Conservation (phyloP, 768 basidiomycete genomes). For the Podaxis sp. region DNA sequence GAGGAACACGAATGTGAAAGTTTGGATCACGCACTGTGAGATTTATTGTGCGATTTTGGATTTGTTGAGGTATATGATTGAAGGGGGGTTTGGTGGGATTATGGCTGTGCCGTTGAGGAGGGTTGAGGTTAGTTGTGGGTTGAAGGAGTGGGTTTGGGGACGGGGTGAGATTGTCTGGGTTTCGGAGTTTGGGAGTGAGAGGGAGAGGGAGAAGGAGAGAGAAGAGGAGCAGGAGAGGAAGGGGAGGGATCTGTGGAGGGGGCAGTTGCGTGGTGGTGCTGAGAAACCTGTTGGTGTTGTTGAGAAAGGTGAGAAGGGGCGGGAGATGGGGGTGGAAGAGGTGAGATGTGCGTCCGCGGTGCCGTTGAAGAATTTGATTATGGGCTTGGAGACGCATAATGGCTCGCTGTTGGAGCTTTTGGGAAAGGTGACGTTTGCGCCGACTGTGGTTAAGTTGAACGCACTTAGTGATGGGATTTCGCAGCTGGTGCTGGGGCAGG, state of each 20-base stretch:
- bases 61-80: conserved; percentile 18
- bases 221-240: not conserved
- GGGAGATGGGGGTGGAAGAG: conserved; percentile 4
- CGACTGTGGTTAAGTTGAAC: conserved; percentile 34
- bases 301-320: not conserved
- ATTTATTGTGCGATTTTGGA: conserved; percentile 28
- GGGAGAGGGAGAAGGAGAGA: not conserved
- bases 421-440: conserved; percentile 25
- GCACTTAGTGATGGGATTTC: conserved; percentile 34
- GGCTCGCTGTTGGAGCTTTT: conserved; percentile 25
- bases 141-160: conserved; percentile 19
- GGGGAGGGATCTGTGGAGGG: conserved; percentile 1
- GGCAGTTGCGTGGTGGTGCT: conserved; percentile 5
- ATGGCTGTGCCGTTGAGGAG: conserved; percentile 19
- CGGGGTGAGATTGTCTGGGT: conserved; percentile 14
- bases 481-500: conserved; percentile 32
- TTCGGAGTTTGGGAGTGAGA: not conserved
- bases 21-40: conserved; percentile 32
- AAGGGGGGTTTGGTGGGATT: conserved; percentile 15
- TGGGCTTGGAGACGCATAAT: conserved; percentile 14
- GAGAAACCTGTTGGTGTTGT: not conserved
- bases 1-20: conserved; percentile 24
- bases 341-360: conserved; percentile 3
- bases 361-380: conserved; percentile 21
- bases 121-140: conserved; percentile 17